Evolutionary conservation across 2,329 filamentous ascomycete species (phyloP).

Genomic region (Sclerotinia nivalis): DNA sequence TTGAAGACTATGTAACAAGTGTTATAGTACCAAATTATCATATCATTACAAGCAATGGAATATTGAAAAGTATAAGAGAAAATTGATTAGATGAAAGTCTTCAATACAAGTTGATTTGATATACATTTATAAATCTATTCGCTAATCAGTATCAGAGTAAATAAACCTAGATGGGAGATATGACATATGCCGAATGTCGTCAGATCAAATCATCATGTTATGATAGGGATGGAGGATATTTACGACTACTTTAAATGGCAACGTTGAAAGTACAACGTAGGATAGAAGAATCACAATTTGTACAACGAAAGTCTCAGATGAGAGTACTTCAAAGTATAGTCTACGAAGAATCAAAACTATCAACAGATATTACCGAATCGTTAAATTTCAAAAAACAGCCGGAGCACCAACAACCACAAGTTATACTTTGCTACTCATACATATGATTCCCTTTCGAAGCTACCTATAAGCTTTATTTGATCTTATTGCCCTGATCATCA

Average conservation of each 20-base stretch:
- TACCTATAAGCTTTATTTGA: not conserved
- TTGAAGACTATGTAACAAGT: not conserved
- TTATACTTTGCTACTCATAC: not conserved
- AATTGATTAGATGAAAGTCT: no score
- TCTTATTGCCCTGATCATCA: accelerated
- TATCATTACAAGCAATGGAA: no score
- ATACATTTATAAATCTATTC: no score
- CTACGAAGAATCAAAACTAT: not conserved
- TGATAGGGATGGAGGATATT: not conserved
- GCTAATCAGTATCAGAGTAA: no score
- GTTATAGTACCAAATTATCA: not conserved
- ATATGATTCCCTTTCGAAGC: no score
- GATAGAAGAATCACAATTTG: not conserved
- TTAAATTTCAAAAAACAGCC: not conserved
- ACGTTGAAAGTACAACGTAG: not conserved
- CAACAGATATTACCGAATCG: not conserved
- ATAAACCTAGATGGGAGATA: not conserved
- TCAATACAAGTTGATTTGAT: no score
- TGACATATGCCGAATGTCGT: not conserved
- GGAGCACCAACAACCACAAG: not conserved
- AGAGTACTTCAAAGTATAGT: not conserved
- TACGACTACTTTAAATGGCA: not conserved
- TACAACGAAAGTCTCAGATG: not conserved
- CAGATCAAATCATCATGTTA: not conserved
- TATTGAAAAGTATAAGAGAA: no score